A percentile compares a stretch with the other conserved stretches of the same genome.
These are phyloP conservation scores for Coemansia javaensis DNA, from an alignment of 192 early-diverging fungal genomes.

Conservation along the genomic window DNA sequence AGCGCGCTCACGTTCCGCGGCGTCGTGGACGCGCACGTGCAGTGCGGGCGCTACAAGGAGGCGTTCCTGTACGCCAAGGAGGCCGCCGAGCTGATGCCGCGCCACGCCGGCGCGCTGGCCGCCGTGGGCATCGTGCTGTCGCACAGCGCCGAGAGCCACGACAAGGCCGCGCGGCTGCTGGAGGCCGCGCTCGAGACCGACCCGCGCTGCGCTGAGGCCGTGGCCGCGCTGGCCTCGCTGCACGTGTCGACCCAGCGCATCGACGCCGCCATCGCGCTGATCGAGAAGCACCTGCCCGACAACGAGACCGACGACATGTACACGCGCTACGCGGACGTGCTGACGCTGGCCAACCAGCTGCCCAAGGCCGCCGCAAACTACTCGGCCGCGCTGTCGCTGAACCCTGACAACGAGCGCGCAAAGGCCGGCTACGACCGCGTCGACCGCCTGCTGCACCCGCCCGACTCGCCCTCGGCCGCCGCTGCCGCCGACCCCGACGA, in stretches of 20 bases:
- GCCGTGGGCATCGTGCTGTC: conserved; percentile 38
- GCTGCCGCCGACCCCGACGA: conserved; percentile 2
- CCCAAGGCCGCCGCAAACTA: conserved; percentile 38
- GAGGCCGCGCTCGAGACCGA: conserved; percentile 21
- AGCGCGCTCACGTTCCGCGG: conserved; percentile 19
- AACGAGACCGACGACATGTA: conserved; percentile 43
- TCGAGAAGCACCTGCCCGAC: conserved; percentile 27
- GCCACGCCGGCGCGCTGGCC: conserved; percentile 21
- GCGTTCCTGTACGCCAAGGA: conserved; percentile 43
- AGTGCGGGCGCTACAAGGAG: conserved; percentile 23
- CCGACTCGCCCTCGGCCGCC: neutral
- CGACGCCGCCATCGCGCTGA: conserved; percentile 9
- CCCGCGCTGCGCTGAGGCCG: conserved; percentile 15
- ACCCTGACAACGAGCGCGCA: conserved; percentile 33
- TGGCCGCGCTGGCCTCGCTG: conserved; percentile 37
- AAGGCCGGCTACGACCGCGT: conserved; percentile 29
- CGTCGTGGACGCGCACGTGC: conserved; percentile 18
- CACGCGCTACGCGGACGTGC: conserved; percentile 38
- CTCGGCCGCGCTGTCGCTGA: conserved; percentile 23
- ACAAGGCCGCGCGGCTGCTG: conserved; percentile 29
- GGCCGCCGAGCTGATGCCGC: conserved; percentile 32
- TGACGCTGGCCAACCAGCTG: conserved; percentile 41
- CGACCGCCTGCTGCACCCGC: conserved; percentile 38
- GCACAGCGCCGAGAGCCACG: conserved; percentile 35
- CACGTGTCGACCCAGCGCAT: conserved; percentile 11